Evolutionary conservation across 257 asterid genomes (phyloP).

Genomic region (Solanum dulcamara): DNA sequence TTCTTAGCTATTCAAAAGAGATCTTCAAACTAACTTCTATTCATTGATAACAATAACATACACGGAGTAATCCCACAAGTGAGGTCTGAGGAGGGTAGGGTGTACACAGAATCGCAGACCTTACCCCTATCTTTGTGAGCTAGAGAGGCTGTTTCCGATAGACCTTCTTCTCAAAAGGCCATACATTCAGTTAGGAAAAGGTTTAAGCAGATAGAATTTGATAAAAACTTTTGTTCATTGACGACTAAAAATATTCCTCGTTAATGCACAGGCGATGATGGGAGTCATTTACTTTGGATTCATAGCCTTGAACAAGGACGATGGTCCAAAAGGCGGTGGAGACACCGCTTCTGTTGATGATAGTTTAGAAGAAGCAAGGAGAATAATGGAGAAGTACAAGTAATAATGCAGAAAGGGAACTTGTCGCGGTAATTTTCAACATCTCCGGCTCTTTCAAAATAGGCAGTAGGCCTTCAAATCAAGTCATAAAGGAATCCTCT

Average conservation of each 20-base stretch:
- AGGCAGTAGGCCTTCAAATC: not conserved
- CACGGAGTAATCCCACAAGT: not conserved
- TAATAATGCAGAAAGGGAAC: not conserved
- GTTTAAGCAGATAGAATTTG: not conserved
- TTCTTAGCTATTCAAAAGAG: not conserved
- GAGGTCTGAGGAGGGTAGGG: not conserved
- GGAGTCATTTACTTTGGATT: slow-evolving; percentile 74
- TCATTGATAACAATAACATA: not conserved
- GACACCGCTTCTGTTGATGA: slow-evolving; percentile 51
- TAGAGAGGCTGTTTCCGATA: not conserved
- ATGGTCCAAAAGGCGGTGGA: slow-evolving; percentile 52
- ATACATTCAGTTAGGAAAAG: not conserved
- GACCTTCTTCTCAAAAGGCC: not conserved
- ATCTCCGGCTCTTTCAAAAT: not conserved
- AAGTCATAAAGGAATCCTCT: not conserved
- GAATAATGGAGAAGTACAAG: slow-evolving; percentile 92
- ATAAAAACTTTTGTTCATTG: not conserved
- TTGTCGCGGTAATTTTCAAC: not conserved
- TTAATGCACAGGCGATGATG: slow-evolving; percentile 66
- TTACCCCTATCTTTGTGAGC: not conserved
- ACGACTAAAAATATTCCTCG: not conserved
- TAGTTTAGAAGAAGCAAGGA: slow-evolving; percentile 84
- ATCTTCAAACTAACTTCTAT: not conserved
- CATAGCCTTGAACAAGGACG: slow-evolving; percentile 81
- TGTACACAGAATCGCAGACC: not conserved